Conservation (phyloP, 208 protist species). For the Acanthamoeba polyphaga region DNA sequence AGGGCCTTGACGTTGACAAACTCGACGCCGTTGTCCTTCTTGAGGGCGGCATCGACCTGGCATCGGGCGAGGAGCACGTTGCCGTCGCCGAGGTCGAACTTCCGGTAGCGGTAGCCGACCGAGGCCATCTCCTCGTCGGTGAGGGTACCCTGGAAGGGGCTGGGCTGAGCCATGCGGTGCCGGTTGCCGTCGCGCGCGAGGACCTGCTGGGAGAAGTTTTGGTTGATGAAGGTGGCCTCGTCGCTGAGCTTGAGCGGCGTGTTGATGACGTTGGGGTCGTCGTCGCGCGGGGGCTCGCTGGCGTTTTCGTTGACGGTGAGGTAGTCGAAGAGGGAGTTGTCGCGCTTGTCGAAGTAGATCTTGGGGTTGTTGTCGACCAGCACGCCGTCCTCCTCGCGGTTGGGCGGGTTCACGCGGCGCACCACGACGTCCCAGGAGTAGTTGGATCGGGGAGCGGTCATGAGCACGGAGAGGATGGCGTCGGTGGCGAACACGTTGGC, state of each 20-base stretch:
- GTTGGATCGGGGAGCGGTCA: constrained; percentile 85
- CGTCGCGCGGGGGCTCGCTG: constrained; percentile 72
- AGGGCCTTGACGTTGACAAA: constrained; percentile 85
- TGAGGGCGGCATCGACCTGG: constrained; percentile 78
- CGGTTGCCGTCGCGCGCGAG: constrained; percentile 38
- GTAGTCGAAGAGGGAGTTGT: constrained; percentile 78
- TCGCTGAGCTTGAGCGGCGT: constrained; percentile 73
- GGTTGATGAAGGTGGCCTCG: constrained; percentile 89
- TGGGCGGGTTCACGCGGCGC: constrained; percentile 65
- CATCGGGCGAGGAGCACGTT: constrained; percentile 80
- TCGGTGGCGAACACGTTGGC: constrained; percentile 89
- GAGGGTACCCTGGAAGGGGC: constrained; percentile 78
- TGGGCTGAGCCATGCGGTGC: constrained; percentile 67
- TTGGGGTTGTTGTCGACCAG: constrained; percentile 88
- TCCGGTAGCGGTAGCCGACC: constrained; percentile 88
- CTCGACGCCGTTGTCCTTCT: constrained; percentile 33
- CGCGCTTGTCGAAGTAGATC: constrained; percentile 71
- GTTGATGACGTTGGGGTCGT: constrained; percentile 87
- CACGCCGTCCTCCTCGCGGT: constrained; percentile 75
- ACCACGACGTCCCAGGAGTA: constrained; percentile 90
- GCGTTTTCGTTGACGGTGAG: constrained; percentile 88
- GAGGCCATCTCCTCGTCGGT: constrained; percentile 77
- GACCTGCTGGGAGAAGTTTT: constrained; percentile 86
- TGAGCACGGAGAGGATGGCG: constrained; percentile 86
- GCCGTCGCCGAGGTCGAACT: constrained; percentile 85